phyloP scores from a whole-genome alignment of 768 basidiomycete species.

The Coprinellus micaceus region DNA sequence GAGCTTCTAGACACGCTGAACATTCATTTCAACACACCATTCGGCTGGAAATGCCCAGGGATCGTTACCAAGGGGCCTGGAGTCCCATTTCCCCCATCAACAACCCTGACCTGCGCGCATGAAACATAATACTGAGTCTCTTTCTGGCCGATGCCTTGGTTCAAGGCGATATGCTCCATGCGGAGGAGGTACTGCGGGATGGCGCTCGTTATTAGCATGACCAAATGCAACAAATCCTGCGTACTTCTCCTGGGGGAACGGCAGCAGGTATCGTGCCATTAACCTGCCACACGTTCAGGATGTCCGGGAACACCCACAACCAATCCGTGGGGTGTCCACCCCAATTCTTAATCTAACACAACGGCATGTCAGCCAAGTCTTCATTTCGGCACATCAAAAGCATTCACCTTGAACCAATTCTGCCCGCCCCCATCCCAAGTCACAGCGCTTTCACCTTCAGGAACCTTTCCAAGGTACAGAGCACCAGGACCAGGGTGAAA shows the following conservation, averaged over 20 bases:
- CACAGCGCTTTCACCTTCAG: slow-evolving; percentile 21
- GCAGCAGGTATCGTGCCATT: neutral
- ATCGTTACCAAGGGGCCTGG: neutral
- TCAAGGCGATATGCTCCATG: slow-evolving; percentile 37
- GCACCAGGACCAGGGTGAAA: slow-evolving; percentile 24
- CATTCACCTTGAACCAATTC: slow-evolving; percentile 35
- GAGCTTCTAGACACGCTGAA: neutral
- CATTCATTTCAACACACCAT: neutral
- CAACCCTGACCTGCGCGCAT: neutral
- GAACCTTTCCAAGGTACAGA: slow-evolving; percentile 34
- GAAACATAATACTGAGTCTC: neutral
- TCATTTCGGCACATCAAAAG: too few relatives aligned
- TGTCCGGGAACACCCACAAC: neutral
- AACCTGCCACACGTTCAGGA: neutral
- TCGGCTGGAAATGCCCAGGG: neutral
- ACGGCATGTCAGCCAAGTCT: too few relatives aligned
- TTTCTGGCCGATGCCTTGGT: neutral
- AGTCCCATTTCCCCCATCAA: neutral
- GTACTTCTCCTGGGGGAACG: neutral
- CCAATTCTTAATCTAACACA: slow-evolving; percentile 30
- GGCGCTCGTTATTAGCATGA: too few relatives aligned
- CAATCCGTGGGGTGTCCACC: slow-evolving; percentile 5
- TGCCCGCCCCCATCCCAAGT: slow-evolving; percentile 32
- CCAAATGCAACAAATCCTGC: too few relatives aligned
- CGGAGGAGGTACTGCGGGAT: slow-evolving; percentile 28